Percentiles rank a stretch among this genome's conserved stretches.
phyloP scores from a whole-genome alignment of 352 stramenopile species.

The Phytophthora quininea region DNA sequence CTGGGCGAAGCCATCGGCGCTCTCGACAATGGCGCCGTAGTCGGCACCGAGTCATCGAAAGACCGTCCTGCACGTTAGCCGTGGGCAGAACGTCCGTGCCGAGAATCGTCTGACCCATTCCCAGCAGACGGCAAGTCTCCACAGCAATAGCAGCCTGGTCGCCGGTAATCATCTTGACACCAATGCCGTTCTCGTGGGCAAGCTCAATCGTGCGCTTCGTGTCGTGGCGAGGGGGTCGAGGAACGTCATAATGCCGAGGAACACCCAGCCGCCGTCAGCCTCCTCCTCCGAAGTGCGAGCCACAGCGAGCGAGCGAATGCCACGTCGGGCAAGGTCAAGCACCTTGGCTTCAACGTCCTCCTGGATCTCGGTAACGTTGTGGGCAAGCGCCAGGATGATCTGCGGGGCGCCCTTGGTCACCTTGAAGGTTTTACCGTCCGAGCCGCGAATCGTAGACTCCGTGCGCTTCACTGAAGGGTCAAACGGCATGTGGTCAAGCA shows the following conservation, averaged over 20 bases:
- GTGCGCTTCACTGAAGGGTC: constrained; percentile 91
- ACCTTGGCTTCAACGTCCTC: constrained; percentile 89
- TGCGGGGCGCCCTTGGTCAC: constrained; percentile 95
- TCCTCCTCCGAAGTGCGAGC: constrained; percentile 78
- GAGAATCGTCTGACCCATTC: constrained; percentile 89
- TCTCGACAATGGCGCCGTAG: constrained; percentile 89
- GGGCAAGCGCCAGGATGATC: constrained; percentile 87
- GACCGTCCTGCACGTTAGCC: constrained; percentile 62
- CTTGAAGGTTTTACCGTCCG: constrained; percentile 89
- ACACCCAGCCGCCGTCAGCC: constrained; percentile 90
- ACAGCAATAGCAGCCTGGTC: constrained; percentile 94
- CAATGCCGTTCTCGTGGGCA: constrained; percentile 91
- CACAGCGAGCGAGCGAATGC: constrained; percentile 90
- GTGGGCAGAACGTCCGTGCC: constrained; percentile 77
- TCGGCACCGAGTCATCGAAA: constrained; percentile 56
- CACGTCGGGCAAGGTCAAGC: constrained; percentile 86
- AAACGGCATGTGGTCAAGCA: constrained; percentile 86
- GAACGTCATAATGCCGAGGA: constrained; percentile 95
- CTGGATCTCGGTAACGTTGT: constrained; percentile 79
- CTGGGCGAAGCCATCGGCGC: constrained; percentile 94
- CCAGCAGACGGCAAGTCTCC: constrained; percentile 92
- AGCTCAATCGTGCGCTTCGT: constrained; percentile 94
- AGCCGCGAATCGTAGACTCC: constrained; percentile 88
- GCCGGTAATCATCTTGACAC: constrained; percentile 97
- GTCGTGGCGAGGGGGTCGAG: constrained; percentile 96